Evolutionary conservation across 257 asterid genomes (phyloP), one percentile per base, ranked within the genome.

Genomic region (Echium plantagineum): DNA sequence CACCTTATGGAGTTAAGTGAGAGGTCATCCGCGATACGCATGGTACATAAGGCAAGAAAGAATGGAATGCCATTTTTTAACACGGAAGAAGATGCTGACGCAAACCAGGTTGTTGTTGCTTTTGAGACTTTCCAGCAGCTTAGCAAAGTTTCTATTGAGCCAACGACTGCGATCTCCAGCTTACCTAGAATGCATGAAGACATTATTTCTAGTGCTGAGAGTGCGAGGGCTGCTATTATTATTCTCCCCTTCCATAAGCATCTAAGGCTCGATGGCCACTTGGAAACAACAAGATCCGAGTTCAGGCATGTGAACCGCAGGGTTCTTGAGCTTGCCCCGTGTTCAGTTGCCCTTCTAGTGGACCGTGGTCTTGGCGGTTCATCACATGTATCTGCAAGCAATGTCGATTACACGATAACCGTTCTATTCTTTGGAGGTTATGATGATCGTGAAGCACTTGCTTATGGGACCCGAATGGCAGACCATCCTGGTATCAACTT

Each of bases 361-460:
- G 89, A 82, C 28, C 83, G 85, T 1, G 89, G 85, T 18, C 85
- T 82, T 3, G 89, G 89, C 9, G 89, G 85, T 20, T 61, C 66
- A 17, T 24, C 83, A 5, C 89, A 82, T 31, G 68, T 82, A 15
- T 58, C 85, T 0, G 76, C 89, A 47, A 77, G 89, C 47, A 77
- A 82, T 2, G 82, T 79, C 5, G 64, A 70, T 24, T 79, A 63
- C 30, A 52, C 66, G 6, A 63, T 82, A 8, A 79, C 78, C 2
- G 80, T 64, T 19, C 61, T 77, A 21, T 82, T 79, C 72, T 82
- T 79, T 12, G 83, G 89, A 6, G 89, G 89, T 0, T 60, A 7
- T 35, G 89, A 82, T 61, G 89, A 82, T 58, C 80, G 66, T 0
- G 89, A 82, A 64, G 89, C 89, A 0, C 76, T 75, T 17, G 71